A percentile compares a stretch with the other conserved stretches of the same genome.
Evolutionary conservation across 2,329 filamentous ascomycete genomes (phyloP).

Genomic region (Ophiognomonia clavigignenti-juglandacearum): DNA sequence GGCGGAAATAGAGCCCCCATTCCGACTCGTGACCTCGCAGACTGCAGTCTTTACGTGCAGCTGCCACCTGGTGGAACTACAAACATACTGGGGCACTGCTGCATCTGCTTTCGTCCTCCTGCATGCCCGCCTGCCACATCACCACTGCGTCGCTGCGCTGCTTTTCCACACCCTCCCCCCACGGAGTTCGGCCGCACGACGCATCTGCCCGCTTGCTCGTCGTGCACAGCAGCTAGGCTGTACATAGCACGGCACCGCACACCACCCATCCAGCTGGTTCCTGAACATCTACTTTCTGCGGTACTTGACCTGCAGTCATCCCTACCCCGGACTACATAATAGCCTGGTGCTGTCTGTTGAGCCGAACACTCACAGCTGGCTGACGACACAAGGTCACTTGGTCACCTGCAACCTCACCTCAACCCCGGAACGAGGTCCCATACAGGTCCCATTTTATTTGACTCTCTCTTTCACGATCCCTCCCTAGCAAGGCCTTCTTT

Average conservation of each 20-base stretch:
- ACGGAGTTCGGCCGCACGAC: slow-evolving; percentile 22
- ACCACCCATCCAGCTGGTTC: slow-evolving; percentile 18
- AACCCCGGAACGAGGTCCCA: slow-evolving; percentile 15
- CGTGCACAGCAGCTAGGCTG: slow-evolving; percentile 25
- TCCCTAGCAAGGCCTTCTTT: slow-evolving; percentile 17
- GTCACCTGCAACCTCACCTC: slow-evolving; percentile 15
- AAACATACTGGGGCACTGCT: slow-evolving; percentile 16
- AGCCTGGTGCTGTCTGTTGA: slow-evolving; percentile 11
- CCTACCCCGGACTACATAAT: slow-evolving; percentile 9
- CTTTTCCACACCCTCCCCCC: slow-evolving; percentile 29
- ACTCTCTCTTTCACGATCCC: slow-evolving; percentile 15
- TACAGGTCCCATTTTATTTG: no score
- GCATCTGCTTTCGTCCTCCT: slow-evolving; percentile 35
- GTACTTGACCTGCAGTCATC: slow-evolving; percentile 10
- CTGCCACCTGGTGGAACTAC: slow-evolving; percentile 19
- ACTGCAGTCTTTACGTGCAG: slow-evolving; percentile 12
- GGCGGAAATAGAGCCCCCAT: slow-evolving; percentile 9
- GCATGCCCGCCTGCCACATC: slow-evolving; percentile 43
- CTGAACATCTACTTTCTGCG: slow-evolving; percentile 9
- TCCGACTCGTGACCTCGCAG: slow-evolving; percentile 9
- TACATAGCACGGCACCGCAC: no score
- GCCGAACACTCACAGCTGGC: slow-evolving; percentile 7
- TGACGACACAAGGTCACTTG: slow-evolving; percentile 16
- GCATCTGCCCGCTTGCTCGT: slow-evolving; percentile 23
- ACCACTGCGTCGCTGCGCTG: slow-evolving; percentile 34